Evolutionary conservation across 2,329 filamentous ascomycete species (phyloP).

Genomic region (Penicillium sp.): DNA sequence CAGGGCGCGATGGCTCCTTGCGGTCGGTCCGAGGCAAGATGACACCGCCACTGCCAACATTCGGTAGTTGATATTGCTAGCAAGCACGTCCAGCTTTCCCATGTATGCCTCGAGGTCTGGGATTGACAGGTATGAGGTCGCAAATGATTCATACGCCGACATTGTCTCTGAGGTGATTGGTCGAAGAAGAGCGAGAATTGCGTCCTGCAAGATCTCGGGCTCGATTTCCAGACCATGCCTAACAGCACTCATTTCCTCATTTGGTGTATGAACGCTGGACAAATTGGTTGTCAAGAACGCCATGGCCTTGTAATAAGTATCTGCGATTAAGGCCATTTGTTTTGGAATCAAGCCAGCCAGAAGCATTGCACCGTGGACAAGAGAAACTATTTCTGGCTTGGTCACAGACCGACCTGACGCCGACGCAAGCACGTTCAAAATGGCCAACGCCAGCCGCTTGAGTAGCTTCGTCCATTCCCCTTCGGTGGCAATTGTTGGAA

Average conservation of each 20-base stretch:
- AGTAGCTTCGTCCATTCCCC: constrained; percentile 40
- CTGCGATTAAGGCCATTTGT: constrained; percentile 35
- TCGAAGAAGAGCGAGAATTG: constrained; percentile 39
- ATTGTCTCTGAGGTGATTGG: constrained; percentile 42
- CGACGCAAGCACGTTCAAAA: constrained; percentile 32
- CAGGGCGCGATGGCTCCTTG: constrained; percentile 25
- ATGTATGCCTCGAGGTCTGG: constrained; percentile 37
- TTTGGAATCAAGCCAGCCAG: constrained; percentile 38
- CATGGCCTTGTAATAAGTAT: constrained; percentile 39
- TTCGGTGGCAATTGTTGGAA: constrained; percentile 35
- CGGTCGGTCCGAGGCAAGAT: constrained; percentile 24
- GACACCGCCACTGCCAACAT: constrained; percentile 40
- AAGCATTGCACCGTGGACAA: constrained; percentile 34
- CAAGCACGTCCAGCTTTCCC: constrained; percentile 39
- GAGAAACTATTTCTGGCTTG: constrained; percentile 21
- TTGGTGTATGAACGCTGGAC: constrained; percentile 10
- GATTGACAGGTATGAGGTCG: constrained; percentile 43
- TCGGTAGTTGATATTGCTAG: constrained; percentile 48
- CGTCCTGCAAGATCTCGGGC: constrained; percentile 26
- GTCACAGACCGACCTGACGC: constrained; percentile 10
- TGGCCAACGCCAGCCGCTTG: constrained; percentile 33
- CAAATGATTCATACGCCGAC: constrained; percentile 44
- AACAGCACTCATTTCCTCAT: background rate
- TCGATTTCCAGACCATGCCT: constrained; percentile 5
- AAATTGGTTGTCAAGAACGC: constrained; percentile 31